A percentile compares a stretch with the other conserved stretches of the same genome.
Evolutionary conservation across 2,329 filamentous ascomycete species (phyloP).

Genomic region (Fusarium veterinarium): DNA sequence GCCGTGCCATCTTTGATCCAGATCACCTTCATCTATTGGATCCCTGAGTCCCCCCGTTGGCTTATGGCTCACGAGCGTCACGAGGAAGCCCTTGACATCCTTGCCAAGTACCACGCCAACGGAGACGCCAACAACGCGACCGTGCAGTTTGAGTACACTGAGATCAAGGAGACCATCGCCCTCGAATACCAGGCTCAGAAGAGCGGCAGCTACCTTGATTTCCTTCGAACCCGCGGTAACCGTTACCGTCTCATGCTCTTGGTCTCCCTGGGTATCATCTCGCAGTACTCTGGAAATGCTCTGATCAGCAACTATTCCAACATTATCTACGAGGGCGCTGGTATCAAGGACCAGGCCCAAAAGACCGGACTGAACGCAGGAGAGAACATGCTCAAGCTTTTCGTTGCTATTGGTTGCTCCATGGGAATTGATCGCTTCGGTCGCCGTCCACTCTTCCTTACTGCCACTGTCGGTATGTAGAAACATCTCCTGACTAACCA

Average conservation of each 20-base stretch:
- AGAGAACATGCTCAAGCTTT: constrained; percentile 26
- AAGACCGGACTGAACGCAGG: constrained; percentile 50
- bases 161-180: constrained; percentile 72
- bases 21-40: constrained; percentile 71
- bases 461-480: constrained; percentile 50
- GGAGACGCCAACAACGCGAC: constrained; percentile 68
- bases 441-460: constrained; percentile 65
- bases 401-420: constrained; percentile 13
- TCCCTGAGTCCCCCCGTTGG: constrained; percentile 75
- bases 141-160: constrained; percentile 73
- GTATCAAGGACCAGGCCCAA: constrained; percentile 66
- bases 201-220: constrained; percentile 67
- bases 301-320: constrained; percentile 75
- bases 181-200: constrained; percentile 53
- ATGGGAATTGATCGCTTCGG: constrained; percentile 49
- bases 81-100: constrained; percentile 69
- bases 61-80: constrained; percentile 71
- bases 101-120: constrained; percentile 73
- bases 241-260: constrained; percentile 71
- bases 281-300: constrained; percentile 75
- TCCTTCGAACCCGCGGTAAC: constrained; percentile 72
- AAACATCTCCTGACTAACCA: fast-evolving
- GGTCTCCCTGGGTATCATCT: constrained; percentile 72
- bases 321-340: constrained; percentile 69
- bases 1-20: constrained; percentile 70